These are phyloP conservation scores for Sinapis alba DNA, from an alignment of 441 rosid genomes.

Conservation along the genomic window DNA sequence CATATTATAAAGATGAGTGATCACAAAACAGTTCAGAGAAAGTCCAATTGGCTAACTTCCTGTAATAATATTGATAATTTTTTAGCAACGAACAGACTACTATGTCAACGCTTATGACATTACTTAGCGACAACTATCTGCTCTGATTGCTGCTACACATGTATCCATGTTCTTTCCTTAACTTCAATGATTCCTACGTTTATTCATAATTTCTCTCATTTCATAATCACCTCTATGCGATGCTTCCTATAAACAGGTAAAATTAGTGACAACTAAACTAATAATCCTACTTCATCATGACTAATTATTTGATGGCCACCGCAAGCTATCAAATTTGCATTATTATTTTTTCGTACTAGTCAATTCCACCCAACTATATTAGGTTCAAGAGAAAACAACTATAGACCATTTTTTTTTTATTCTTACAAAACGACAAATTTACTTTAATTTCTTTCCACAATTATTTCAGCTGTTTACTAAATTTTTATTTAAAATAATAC, in stretches of 20 bases:
- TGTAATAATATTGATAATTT: not conserved
- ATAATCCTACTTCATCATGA: constrained; percentile 13
- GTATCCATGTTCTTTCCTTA: not conserved
- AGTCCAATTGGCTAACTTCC: not conserved
- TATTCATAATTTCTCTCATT: constrained; percentile 14
- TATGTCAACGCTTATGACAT: not conserved
- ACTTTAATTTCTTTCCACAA: not conserved
- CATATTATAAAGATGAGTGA: not conserved
- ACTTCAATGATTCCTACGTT: not conserved
- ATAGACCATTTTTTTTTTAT: not conserved
- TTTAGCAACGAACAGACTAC: not conserved
- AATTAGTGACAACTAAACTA: not conserved
- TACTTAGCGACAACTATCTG: not conserved
- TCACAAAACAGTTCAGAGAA: not conserved
- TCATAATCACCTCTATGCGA: not conserved
- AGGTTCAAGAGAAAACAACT: not conserved
- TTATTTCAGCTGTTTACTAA: not conserved
- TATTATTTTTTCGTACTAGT: constrained; percentile 6
- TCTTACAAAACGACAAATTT: not conserved
- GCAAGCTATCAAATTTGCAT: constrained; percentile 25
- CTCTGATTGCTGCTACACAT: constrained; percentile 7
- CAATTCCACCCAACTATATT: constrained; percentile 17
- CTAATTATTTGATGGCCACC: constrained; percentile 19
- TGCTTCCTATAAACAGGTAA: not conserved
- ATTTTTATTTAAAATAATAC: not conserved